Base-by-base conservation (phyloP, 331 rosid genomes). In the Dryas integrifolia region DNA sequence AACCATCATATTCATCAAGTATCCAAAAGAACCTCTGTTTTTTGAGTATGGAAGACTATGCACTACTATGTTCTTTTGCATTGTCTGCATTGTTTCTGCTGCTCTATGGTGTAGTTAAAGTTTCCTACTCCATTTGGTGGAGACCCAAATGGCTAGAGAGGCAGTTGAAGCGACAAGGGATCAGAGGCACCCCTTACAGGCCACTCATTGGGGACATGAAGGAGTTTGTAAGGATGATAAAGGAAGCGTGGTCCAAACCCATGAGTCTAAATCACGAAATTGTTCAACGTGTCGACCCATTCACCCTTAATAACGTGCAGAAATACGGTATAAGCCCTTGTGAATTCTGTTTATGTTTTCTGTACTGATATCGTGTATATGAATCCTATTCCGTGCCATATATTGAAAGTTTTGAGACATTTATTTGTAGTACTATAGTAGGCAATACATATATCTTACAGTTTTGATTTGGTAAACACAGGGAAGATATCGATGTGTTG, bases 191-290 rank as follows among this genome's bases (percentile, higher is more conserved):
- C 56, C 43, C 79, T 52, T 85, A 85, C 83, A 85, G 71, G 79
- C 84, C 74, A 40, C 67, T 81, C 62, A 45, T 83, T 21, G 82
- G 85, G 48, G 89, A 87, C 83, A 73, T 72, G 83, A 83, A 80
- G 51, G 85, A 81, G 76, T 76, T 56, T 72, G 70, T 81, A 74
- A 78, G 66, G 74, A 69, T 74, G 13, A 74, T 82, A 52, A 74
- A 64, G 46, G 83, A 87, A 77, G 87, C 89, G 9, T 87, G 83
- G 89, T 73, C 87, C 38, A 80, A 74, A 61, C 87, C 92, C 47
- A 80, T 87, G 15, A 52, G n/a, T 52, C 77, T 85, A 38, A 67
- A 55, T 58, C 87, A 85, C 58, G 72, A 67, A 67, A 85, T 87
- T 57, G 73, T 61, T 44, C 62, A 79, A 26, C 82, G 86, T 5